Percentiles rank a stretch among this genome's conserved stretches.
These are phyloP conservation scores for Blastomyces gilchristii DNA, from an alignment of 2,329 filamentous ascomycete species.

Conservation along the genomic window DNA sequence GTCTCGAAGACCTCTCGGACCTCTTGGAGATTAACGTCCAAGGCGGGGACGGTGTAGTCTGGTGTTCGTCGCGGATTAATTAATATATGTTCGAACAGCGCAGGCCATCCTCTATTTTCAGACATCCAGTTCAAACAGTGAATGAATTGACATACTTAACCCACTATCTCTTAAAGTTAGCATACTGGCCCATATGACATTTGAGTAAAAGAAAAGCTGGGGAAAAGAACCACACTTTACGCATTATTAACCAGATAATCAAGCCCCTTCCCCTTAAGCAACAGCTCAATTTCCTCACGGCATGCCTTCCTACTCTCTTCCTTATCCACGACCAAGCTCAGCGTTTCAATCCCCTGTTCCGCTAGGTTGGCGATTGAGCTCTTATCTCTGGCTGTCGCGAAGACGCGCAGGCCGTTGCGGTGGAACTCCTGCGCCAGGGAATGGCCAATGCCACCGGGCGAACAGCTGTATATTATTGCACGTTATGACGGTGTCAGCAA, in stretches of 20 bases:
- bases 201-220: background rate
- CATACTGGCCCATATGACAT: background rate
- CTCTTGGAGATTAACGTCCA: slow-evolving; percentile 44
- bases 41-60: slow-evolving; percentile 49
- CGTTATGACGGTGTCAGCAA: slow-evolving; percentile 3
- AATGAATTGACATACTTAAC: slow-evolving; percentile 10
- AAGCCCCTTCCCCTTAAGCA: slow-evolving; percentile 39
- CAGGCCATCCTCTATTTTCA: background rate
- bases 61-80: background rate
- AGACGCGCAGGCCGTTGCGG: slow-evolving; percentile 43
- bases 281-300: slow-evolving; percentile 36
- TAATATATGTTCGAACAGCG: slow-evolving; percentile 2
- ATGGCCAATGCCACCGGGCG: slow-evolving; percentile 47
- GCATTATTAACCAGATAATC: slow-evolving; percentile 52
- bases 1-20: slow-evolving; percentile 41
- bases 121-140: background rate
- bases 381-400: slow-evolving; percentile 48
- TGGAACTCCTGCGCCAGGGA: slow-evolving; percentile 49
- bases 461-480: slow-evolving; percentile 29
- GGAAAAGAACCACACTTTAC: slow-evolving; percentile 16
- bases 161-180: slow-evolving; percentile 13
- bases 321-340: slow-evolving; percentile 45
- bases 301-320: slow-evolving; percentile 41
- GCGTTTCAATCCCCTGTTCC: slow-evolving; percentile 43
- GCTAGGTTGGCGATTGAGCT: slow-evolving; percentile 41